Conservation (phyloP, 768 basidiomycete species). For the Russula lepida region DNA sequence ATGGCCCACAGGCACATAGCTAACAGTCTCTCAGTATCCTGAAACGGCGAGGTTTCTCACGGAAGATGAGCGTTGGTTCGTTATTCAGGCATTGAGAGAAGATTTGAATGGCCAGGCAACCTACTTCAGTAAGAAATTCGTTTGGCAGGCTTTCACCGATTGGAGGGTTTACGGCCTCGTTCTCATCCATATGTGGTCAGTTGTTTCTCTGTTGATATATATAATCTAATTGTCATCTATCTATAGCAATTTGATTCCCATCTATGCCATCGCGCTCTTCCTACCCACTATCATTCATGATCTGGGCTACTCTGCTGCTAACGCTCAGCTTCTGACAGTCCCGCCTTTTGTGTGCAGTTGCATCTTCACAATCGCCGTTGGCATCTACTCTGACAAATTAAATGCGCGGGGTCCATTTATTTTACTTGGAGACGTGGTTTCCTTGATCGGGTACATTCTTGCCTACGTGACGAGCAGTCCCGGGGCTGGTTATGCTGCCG, state of each 20-base stretch:
- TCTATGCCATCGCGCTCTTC: slow-evolving; percentile 37
- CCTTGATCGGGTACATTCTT: slow-evolving; percentile 45
- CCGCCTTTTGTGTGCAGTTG: slow-evolving; percentile 30
- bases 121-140: slow-evolving; percentile 29
- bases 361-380: slow-evolving; percentile 26
- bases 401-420: slow-evolving; percentile 43
- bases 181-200: slow-evolving; percentile 29
- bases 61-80: slow-evolving; percentile 28
- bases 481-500: slow-evolving; percentile 37
- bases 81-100: slow-evolving; percentile 25
- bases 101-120: slow-evolving; percentile 28
- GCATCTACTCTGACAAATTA: slow-evolving; percentile 30
- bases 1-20: background rate
- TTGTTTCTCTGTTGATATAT: background rate
- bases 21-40: slow-evolving; percentile 29
- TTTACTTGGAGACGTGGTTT: slow-evolving; percentile 34
- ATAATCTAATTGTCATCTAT: background rate
- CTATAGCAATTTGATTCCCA: slow-evolving; percentile 35
- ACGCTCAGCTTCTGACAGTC: slow-evolving; percentile 33
- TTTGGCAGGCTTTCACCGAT: slow-evolving; percentile 29
- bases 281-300: slow-evolving; percentile 29
- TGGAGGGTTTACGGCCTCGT: slow-evolving; percentile 31
- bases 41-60: slow-evolving; percentile 38
- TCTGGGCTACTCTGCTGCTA: slow-evolving; percentile 41
- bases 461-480: slow-evolving; percentile 32